Evolutionary conservation across 495 filamentous ascomycete species (phyloP), one percentile per base, ranked within the genome.

Genomic region (Penicilliopsis zonata): DNA sequence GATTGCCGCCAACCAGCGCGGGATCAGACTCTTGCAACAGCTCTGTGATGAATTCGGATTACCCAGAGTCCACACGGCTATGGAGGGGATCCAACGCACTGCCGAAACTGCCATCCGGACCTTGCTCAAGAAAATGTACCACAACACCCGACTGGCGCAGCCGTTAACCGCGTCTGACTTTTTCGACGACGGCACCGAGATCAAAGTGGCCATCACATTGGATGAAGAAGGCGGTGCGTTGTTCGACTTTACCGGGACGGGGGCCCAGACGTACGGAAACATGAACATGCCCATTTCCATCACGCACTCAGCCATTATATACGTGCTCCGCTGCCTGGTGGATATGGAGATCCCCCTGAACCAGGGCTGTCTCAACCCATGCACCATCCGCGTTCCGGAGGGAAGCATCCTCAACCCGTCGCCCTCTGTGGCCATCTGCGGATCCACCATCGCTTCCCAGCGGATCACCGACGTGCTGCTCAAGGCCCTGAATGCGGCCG

Each of bases 1-100:
- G 44, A 78, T 95, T 13, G 90, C 90, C 3, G 85, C 87, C 5
- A 96, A 98, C 49, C 80, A 93, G 47, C 94, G 93, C 46, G 90
- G 90, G 13, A 94, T 95, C 39, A 85, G 74, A 30, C 70, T 98
- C 18, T 3, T 28, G n/a, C 70, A 68, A 22, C 61, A 66, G 1
- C 60, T 98, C 3, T 90, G 95, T 42, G 72, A 76, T 23, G 88
- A 95, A 42, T 95, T 94, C 40, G 80, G 82, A n/a, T 80, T 88
- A 47, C 69, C 80, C 1, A 82, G 84, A 0, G 90, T 95, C 1
- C 74, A 86, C 42, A 86, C 88, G 52, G 95, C 95, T 54, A 98
- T 95, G 88, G 52, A 70, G 9, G 77, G 72, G 28, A 98, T 98
- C 46, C 88, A 98, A 49, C 73, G 79, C 32, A 95, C 94, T 45